These are phyloP conservation scores for Verbascum thapsus DNA, from an alignment of 257 asterid species.

Conservation along the genomic window DNA sequence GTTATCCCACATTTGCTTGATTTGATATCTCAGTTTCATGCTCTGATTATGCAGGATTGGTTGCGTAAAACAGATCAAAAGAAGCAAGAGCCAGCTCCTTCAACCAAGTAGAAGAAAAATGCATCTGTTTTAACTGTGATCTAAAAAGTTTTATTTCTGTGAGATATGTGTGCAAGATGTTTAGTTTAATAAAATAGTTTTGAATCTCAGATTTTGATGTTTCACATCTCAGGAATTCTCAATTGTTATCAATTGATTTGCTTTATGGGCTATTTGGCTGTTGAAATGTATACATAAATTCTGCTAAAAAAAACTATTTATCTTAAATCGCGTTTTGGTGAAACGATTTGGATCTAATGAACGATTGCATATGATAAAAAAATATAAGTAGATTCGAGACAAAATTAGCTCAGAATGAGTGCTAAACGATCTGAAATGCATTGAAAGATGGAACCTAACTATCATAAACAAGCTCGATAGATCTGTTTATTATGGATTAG, in stretches of 20 bases:
- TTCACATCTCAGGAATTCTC: background rate
- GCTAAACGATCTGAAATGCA: too few species aligned
- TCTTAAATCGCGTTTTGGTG: too few species aligned
- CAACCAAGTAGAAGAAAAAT: slow-evolving; percentile 42
- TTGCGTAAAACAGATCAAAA: slow-evolving; percentile 42
- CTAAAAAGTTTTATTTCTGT: slow-evolving; percentile 14
- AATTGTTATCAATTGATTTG: slow-evolving; percentile 11
- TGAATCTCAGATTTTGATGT: background rate
- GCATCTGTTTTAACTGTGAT: background rate
- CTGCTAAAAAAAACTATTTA: too few species aligned
- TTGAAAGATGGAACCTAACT: too few species aligned
- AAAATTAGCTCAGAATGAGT: too few species aligned
- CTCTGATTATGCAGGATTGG: slow-evolving; percentile 46
- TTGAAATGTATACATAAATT: too few species aligned
- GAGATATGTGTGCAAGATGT: slow-evolving; percentile 22
- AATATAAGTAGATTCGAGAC: too few species aligned
- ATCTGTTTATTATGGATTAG: too few species aligned
- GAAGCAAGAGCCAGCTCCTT: slow-evolving; percentile 45
- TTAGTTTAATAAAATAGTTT: slow-evolving; percentile 34
- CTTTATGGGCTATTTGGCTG: background rate
- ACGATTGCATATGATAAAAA: too few species aligned
- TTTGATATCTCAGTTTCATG: slow-evolving; percentile 14
- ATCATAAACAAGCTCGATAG: too few species aligned
- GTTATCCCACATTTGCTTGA: background rate
- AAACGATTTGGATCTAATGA: too few species aligned